Evolutionary conservation across 352 stramenopile genomes (phyloP), one percentile per base, ranked within the genome.

Genomic region (Phytopythium vexans): DNA sequence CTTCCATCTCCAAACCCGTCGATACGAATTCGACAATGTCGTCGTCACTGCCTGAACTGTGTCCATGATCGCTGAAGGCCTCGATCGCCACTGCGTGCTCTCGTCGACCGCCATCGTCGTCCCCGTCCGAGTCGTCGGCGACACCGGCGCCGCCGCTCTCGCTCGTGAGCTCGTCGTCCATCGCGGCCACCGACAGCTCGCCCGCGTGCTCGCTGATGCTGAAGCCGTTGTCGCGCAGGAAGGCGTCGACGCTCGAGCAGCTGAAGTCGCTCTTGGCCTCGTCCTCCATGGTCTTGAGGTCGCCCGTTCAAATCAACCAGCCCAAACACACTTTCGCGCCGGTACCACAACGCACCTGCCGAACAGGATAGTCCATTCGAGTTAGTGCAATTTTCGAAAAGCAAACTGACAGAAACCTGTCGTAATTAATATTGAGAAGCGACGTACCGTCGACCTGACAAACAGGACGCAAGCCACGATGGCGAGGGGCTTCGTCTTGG

Each of bases 221-320:
- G 53, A 91, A 84, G 58, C 83, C 81, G 55, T 93, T 85, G 41
- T 93, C 78, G 40, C 74, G 77, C 10, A 93, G 64, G 61, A 93
- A 93, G 43, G 76, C 72, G 63, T 93, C 83, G 51, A 93, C 78
- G 49, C 78, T 93, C 7, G 76, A 88, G 35, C 75, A 75, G 55
- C 76, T 88, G 49, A 77, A 77, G 41, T 62, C 65, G 50, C 64
- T 68, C 45, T 60, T 57, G 48, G 58, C 46, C 44, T 75, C 68
- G 49, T 74, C 60, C 58, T 55, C 43, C 71, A 68, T 71, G 12
- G 11, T 52, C 32, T 46, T 27, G 14, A 40, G 21, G 8, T 57
- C 11, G 35, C 7, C 51, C 9, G 12, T 42, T 41, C 33, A 27
- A 40, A 40, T 15, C 21, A 27, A 27, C 21, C 21, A 27, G 21